Conservation (phyloP, 176 grass and related monocot species). For the Guadua angustifolia region DNA sequence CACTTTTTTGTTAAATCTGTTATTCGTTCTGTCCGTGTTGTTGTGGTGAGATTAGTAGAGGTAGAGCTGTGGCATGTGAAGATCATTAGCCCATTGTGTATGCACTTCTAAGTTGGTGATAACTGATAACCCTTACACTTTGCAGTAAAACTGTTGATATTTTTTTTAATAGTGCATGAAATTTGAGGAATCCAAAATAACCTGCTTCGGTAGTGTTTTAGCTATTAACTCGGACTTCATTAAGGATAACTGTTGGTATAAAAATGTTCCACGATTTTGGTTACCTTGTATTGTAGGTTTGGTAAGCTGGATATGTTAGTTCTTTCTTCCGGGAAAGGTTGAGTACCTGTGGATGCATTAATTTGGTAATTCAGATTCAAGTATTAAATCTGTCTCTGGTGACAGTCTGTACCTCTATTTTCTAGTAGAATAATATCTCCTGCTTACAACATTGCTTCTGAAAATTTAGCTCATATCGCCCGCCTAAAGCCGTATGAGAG, state of each 20-base stretch:
- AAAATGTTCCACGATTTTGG: neutral
- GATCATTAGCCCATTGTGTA: neutral
- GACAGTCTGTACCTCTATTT: neutral
- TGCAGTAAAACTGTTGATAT: neutral
- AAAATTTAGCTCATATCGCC: neutral
- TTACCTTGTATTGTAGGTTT: neutral
- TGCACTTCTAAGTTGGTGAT: neutral
- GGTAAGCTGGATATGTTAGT: neutral
- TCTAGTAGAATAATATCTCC: neutral
- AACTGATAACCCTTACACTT: neutral
- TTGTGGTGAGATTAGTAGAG: neutral
- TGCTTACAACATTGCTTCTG: slow-evolving; percentile 8
- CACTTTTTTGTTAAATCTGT: neutral
- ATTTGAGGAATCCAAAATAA: slow-evolving; percentile 15
- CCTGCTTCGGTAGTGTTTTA: neutral
- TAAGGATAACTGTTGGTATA: neutral
- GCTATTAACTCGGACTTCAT: neutral
- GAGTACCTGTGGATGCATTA: slow-evolving; percentile 1
- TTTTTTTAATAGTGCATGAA: neutral
- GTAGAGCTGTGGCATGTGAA: neutral
- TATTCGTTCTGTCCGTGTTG: neutral
- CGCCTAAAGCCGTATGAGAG: neutral
- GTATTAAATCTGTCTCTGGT: slow-evolving; percentile 27
- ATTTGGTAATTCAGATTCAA: slow-evolving; percentile 1
- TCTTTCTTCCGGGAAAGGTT: neutral